Base-by-base conservation (phyloP, 192 early-diverging fungal genomes). In the Umbelopsis vinacea region DNA sequence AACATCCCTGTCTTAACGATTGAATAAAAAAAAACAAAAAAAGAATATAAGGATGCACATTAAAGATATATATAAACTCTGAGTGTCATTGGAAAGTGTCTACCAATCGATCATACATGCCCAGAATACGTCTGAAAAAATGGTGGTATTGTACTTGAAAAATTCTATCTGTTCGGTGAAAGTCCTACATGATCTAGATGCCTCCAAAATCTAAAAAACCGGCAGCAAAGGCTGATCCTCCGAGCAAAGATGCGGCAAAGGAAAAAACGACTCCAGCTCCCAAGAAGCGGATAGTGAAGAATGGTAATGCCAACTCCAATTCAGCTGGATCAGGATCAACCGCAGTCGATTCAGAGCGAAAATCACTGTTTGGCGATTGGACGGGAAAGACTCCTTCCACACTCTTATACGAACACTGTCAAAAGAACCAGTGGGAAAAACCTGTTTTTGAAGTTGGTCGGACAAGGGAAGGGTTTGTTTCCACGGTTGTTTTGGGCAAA, bases 351-450 rank as follows among this genome's bases (percentile, higher is more conserved):
- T 24, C 52, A 26, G 72, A 74, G 43, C 69, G 74, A 8, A 71
- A 52, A 11, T 79, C 77, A 4, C 67, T 87, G 24, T 95, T 95
- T 77, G 89, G 86, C 26, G 87, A 86, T 29, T 94, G 93, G 95
- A 96, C 93, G 0, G 95, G 95, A 47, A 97, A 97, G 69, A 93
- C 92, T 0, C 94, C 95, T 0, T 84, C 89, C 4, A 86, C 87
- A 4, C 76, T 95, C 4, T 82, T 97, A 3, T 84, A 94, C 76
- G 95, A 95, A 71, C 89, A 90, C 60, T 90, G 90, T 76, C 94
- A 91, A 66, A 89, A 87, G 71, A 75, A 81, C 19, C 86, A 79
- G 22, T 95, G 93, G 94, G 83, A 89, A 52, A 90, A 93, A 46
- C 88, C 92, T 0, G 70, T 82, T 4, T 92, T 88, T 75, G 89